Evolutionary conservation across 2,329 filamentous ascomycete species (phyloP).

Genomic region (Magnaporthiopsis rhizophila): DNA sequence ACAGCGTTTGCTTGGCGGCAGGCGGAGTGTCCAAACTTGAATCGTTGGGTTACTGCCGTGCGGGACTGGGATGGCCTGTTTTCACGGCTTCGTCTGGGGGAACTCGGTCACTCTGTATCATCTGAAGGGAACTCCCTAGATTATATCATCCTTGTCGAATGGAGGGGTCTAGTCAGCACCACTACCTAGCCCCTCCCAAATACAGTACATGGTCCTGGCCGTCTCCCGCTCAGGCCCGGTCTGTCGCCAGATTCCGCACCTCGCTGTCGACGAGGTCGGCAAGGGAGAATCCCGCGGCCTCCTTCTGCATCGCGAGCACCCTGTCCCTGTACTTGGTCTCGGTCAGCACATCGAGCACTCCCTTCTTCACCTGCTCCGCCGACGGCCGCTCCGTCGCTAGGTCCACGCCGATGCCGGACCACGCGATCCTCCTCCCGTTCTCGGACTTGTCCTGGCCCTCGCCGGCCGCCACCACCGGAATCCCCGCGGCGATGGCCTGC

Average conservation of each 20-base stretch:
- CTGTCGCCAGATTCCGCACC: background rate
- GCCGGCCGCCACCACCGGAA: conserved; percentile 31
- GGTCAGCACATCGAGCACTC: conserved; percentile 21
- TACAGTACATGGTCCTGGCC: background rate
- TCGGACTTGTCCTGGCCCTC: conserved; percentile 34
- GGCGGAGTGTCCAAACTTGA: background rate
- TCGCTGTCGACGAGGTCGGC: conserved; percentile 6
- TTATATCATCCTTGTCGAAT: no score
- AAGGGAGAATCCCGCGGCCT: conserved; percentile 4
- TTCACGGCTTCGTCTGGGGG: no score
- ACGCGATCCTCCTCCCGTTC: conserved; percentile 26
- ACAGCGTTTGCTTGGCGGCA: background rate
- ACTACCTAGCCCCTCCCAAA: background rate
- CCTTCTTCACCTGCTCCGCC: conserved; percentile 18
- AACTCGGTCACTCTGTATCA: no score
- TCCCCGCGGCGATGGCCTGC: conserved; percentile 30
- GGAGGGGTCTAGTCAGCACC: no score
- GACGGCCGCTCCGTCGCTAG: conserved; percentile 20
- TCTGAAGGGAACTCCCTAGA: no score
- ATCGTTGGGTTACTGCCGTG: background rate
- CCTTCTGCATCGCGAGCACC: background rate
- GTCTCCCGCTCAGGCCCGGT: background rate
- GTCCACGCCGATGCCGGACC: conserved; percentile 26
- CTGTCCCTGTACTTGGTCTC: conserved; percentile 1
- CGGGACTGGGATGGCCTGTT: no score